Percentiles rank a stretch among this genome's conserved stretches.
phyloP scores from a whole-genome alignment of 163 green algal genomes.

The Chlorella variabilis region DNA sequence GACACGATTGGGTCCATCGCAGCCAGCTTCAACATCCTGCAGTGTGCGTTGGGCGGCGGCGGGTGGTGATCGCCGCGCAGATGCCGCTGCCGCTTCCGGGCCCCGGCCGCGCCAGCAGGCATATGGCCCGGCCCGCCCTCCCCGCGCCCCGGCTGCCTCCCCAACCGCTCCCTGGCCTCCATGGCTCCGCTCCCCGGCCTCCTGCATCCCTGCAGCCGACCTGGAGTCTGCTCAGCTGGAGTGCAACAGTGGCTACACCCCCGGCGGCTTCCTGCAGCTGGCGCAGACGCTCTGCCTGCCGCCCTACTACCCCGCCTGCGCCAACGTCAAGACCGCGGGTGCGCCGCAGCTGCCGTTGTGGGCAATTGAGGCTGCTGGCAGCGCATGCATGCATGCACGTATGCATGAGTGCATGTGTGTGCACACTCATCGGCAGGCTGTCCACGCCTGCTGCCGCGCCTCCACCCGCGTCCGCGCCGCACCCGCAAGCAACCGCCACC shows the following conservation, averaged over 20 bases:
- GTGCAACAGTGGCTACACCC: conserved; percentile 25
- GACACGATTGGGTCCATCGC: conserved; percentile 17
- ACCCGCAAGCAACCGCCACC: too few relatives aligned
- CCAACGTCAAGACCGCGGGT: background rate
- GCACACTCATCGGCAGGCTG: too few relatives aligned
- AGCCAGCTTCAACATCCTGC: background rate
- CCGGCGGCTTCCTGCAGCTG: conserved; percentile 25
- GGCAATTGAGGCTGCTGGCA: too few relatives aligned
- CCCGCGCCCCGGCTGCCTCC: background rate
- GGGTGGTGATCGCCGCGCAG: background rate
- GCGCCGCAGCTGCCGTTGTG: background rate
- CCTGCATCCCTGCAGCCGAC: conserved; percentile 4
- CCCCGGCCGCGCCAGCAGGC: too few relatives aligned
- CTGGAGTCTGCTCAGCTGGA: background rate
- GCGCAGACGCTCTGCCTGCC: conserved; percentile 30
- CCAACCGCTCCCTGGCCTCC: background rate
- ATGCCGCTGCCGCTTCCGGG: too few relatives aligned
- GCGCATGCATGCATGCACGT: too few relatives aligned
- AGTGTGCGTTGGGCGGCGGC: background rate
- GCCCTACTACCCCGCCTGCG: conserved; percentile 13
- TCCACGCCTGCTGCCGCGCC: too few relatives aligned
- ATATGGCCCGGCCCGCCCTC: background rate
- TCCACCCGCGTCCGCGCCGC: too few relatives aligned
- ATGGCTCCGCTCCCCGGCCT: background rate
- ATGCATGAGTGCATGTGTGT: too few relatives aligned